Evolutionary conservation across 169 alveolate genomes (phyloP).

Genomic region (Plasmodium vinckei): DNA sequence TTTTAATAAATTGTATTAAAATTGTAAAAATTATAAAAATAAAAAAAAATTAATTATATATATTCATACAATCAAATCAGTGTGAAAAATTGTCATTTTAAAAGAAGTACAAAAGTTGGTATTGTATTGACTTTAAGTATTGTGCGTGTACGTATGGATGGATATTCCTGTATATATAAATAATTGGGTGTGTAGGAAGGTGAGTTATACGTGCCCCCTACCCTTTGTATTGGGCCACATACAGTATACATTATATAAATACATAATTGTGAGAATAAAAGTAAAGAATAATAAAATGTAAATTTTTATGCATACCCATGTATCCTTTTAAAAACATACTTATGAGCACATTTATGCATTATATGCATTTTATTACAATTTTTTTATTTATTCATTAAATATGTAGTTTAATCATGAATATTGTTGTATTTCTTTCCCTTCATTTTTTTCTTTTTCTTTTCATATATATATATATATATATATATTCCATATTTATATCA

Average conservation of each 20-base stretch:
- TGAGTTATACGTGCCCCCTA: too few species aligned
- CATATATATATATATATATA: too few species aligned
- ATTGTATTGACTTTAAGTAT: neutral
- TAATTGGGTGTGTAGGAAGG: too few species aligned
- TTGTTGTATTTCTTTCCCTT: neutral
- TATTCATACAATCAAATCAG: neutral
- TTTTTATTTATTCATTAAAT: neutral
- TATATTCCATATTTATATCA: neutral
- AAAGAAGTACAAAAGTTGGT: neutral
- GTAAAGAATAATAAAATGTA: neutral
- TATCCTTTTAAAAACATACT: neutral
- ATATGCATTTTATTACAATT: neutral
- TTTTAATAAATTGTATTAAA: neutral
- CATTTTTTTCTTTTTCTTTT: neutral
- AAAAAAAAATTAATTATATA: slow-evolving; percentile 6
- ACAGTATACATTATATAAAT: too few species aligned
- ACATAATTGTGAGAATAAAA: neutral
- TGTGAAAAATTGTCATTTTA: neutral
- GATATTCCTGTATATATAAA: too few species aligned
- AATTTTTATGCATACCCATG: neutral
- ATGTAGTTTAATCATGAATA: neutral
- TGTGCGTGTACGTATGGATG: too few species aligned
- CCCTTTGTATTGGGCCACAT: too few species aligned
- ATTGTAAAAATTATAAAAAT: neutral
- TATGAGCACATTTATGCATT: neutral